A percentile compares a stretch with the other conserved stretches of the same genome.
phyloP scores from a whole-genome alignment of 352 stramenopile species.

The Globisporangium okanoganense region DNA sequence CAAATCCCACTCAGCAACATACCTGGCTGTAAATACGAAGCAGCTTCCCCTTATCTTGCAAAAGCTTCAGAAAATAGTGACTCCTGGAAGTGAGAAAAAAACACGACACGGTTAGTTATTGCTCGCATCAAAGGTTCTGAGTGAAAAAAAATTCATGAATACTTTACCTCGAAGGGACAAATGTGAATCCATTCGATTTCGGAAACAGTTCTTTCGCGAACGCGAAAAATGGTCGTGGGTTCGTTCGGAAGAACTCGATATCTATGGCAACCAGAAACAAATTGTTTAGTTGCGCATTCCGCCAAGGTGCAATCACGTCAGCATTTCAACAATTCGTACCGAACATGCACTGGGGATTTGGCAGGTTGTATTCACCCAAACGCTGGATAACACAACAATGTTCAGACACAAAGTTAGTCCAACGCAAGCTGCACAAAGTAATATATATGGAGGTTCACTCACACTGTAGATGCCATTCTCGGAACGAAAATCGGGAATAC shows the following conservation, averaged over 20 bases:
- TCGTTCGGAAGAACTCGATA: conserved; percentile 95
- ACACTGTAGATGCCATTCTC: conserved; percentile 90
- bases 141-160: background rate
- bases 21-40: conserved; percentile 91
- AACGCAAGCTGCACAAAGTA: background rate
- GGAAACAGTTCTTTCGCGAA: conserved; percentile 91
- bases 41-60: conserved; percentile 92
- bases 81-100: conserved; percentile 35
- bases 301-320: background rate
- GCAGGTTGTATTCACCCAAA: conserved; percentile 76
- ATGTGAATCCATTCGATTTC: conserved; percentile 76
- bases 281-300: background rate
- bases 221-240: conserved; percentile 96
- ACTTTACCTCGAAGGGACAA: conserved; percentile 62
- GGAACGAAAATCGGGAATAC: conserved; percentile 98
- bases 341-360: conserved; percentile 87
- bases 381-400: conserved; percentile 28
- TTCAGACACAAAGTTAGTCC: background rate
- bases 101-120: conserved; percentile 1
- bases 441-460: conserved; percentile 22
- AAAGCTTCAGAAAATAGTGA: conserved; percentile 95
- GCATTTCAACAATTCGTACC: conserved; percentile 25
- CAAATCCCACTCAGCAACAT: background rate
- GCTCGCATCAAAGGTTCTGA: background rate
- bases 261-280: conserved; percentile 48